Base-by-base conservation (phyloP, 164 flowering plant genomes). In the Nymphaea colorata region DNA sequence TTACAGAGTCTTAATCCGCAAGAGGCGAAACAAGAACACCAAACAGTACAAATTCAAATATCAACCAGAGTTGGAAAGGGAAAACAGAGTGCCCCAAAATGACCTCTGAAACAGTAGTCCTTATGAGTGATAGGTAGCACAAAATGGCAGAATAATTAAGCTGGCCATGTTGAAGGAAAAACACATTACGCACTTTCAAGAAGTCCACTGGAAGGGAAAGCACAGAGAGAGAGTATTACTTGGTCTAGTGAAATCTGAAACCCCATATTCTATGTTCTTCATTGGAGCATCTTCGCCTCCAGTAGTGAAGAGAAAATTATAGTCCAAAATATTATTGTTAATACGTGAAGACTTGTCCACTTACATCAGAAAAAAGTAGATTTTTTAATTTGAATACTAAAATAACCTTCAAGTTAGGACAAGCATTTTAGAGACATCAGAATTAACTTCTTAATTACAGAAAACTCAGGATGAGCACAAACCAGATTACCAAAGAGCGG, bases 211-310 rank as follows among this genome's bases (percentile, higher is more conserved):
- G 36, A 25, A 25, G 36, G 36, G 36, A 25, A 25, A 25, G 36
- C 36, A 55, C 0, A 1, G 59, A 55, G 59, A 55, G 59, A 55
- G 59, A 55, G n/a, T 6, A 17, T 69, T 82, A 95, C 97, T 97
- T 78, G 98, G 86, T 74, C 90, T 83, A 68, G 86, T 80, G 70
- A 90, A 90, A 79, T 95, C 97, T 47, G 99, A 95, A 69, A 95
- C 97, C 75, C 99, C 98, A 82, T 92, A 95, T 76, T 95, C 99
- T 76, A 92, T 95, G 65, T 89, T 88, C 87, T 86, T 92, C 98
- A 95, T 84, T 47, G 85, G 83, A 76, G 99, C 87, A 77, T 87
- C 91, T 80, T 89, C 98, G 71, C 77, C 79, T 80, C 85, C 82
- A 61, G 96, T 78, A 41, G 86, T 80, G 72, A 92, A 95, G 15